Evolutionary conservation across 768 basidiomycete genomes (phyloP).

Genomic region (Termitomyces sp.): DNA sequence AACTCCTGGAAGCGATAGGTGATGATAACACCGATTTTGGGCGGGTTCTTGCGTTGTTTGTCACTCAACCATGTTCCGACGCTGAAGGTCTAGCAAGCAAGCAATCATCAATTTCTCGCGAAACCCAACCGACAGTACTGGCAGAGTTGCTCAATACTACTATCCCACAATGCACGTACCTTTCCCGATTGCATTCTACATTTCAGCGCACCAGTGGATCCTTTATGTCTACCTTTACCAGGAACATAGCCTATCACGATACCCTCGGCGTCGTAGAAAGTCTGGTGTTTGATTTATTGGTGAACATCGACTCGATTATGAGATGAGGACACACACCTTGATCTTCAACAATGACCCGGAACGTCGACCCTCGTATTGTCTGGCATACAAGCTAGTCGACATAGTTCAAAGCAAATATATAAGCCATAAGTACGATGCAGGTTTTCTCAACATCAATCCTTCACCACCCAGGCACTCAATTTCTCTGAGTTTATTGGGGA

Average conservation of each 20-base stretch:
- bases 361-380: slow-evolving; percentile 44
- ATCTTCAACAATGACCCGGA: slow-evolving; percentile 48
- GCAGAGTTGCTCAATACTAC: background rate
- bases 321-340: slow-evolving; percentile 27
- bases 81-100: slow-evolving; percentile 38
- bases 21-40: slow-evolving; percentile 48
- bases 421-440: slow-evolving; percentile 35
- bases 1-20: slow-evolving; percentile 57
- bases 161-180: slow-evolving; percentile 23
- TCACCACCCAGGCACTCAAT: slow-evolving; percentile 51
- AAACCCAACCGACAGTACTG: background rate
- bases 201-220: slow-evolving; percentile 42
- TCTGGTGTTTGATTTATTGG: slow-evolving; percentile 19
- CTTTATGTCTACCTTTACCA: slow-evolving; percentile 46
- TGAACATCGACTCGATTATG: background rate
- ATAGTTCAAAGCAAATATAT: background rate
- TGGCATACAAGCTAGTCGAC: slow-evolving; percentile 12
- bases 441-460: slow-evolving; percentile 51
- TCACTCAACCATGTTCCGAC: slow-evolving; percentile 52
- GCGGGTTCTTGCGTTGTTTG: slow-evolving; percentile 47
- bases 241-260: slow-evolving; percentile 51
- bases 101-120: background rate
- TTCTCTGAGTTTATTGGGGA: slow-evolving; percentile 48
- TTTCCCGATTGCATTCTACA: slow-evolving; percentile 60
- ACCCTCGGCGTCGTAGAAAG: slow-evolving; percentile 59